Evolutionary conservation across 2,329 filamentous ascomycete genomes (phyloP).

Genomic region (Colletotrichum viniferum): DNA sequence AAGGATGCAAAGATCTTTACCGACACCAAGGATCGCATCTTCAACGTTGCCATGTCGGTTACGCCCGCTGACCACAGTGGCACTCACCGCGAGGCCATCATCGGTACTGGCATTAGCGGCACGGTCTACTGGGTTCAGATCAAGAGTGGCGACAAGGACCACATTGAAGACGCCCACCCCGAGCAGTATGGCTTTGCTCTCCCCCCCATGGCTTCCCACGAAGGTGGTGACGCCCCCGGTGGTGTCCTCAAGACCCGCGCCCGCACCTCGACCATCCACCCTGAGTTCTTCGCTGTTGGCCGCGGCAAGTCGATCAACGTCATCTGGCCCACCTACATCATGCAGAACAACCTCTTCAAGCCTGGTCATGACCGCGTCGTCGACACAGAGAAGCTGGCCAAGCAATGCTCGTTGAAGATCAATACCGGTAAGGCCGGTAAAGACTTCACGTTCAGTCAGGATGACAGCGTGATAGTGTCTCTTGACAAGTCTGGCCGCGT

Average conservation of each 20-base stretch:
- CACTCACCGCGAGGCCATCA: constrained; percentile 76
- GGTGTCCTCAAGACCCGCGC: constrained; percentile 95
- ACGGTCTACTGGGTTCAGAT: constrained; percentile 96
- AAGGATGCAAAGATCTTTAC: constrained; percentile 91
- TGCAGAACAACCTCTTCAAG: constrained; percentile 68
- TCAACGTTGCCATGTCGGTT: constrained; percentile 86
- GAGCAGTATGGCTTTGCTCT: constrained; percentile 89
- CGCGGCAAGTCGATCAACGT: constrained; percentile 96
- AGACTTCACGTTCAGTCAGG: constrained; percentile 96
- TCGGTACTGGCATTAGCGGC: constrained; percentile 92
- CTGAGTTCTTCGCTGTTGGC: constrained; percentile 93
- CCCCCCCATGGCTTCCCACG: constrained; percentile 82
- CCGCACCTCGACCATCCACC: constrained; percentile 85
- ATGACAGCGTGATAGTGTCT: constrained; percentile 92
- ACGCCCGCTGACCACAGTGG: constrained; percentile 61
- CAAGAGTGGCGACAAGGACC: constrained; percentile 76
- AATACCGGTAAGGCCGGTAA: constrained; percentile 98
- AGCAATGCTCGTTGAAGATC: constrained; percentile 88
- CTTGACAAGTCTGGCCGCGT: constrained; percentile 95
- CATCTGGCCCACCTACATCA: constrained; percentile 71
- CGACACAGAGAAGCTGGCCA: constrained; percentile 85
- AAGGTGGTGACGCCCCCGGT: constrained; percentile 89
- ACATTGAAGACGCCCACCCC: constrained; percentile 77
- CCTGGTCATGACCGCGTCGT: constrained; percentile 71
- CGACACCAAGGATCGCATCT: constrained; percentile 89